Evolutionary conservation across 805 yeast species (phyloP), one percentile per base, ranked within the genome.

Genomic region (Teunomyces atbi): DNA sequence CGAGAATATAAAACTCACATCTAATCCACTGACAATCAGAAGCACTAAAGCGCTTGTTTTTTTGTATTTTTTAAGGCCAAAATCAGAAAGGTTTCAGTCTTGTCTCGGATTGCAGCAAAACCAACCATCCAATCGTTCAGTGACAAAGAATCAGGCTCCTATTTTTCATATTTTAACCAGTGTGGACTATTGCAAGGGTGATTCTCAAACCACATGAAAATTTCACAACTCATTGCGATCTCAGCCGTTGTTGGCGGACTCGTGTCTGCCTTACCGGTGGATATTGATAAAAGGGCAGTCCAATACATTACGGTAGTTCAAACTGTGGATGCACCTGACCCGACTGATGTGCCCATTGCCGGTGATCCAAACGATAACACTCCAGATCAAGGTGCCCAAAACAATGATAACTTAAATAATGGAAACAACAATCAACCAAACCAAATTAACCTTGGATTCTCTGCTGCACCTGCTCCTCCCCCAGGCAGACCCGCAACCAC

Each of bases 391-490:
- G 16, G 18, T 30, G 16, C 33, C 2, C 16, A 13, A 13, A 30
- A 30, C 16, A 30, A 30, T 15, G 16, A 30, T 15, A 30, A 13
- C 16, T 7, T 8, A 15, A 30, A 13, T 30, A 30, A 13, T 8
- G 33, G 33, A 30, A 30, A 13, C 33, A 30, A 30, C 16, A 30
- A 30, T 30, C 5, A 5, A 6, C 33, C 33, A 35, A 21, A 26
- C 28, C 40, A 12, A 19, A 35, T 13, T 32, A 21, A 29, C 19
- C 41, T 44, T 18, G 39, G 30, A 6, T 23, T 32, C 19, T 41
- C 48, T n/a, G 41, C 51, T 5, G 36, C 52, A 11, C 36, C 52
- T n/a, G 46, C 44, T 40, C 44, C 33, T 16, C 41, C 47, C 11
- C 45, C 47, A 21, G 45, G 39, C 2, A 20, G 27, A 13, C 39